Evolutionary conservation across 129 eudicot genomes (phyloP).

Genomic region (Centaurea solstitialis): DNA sequence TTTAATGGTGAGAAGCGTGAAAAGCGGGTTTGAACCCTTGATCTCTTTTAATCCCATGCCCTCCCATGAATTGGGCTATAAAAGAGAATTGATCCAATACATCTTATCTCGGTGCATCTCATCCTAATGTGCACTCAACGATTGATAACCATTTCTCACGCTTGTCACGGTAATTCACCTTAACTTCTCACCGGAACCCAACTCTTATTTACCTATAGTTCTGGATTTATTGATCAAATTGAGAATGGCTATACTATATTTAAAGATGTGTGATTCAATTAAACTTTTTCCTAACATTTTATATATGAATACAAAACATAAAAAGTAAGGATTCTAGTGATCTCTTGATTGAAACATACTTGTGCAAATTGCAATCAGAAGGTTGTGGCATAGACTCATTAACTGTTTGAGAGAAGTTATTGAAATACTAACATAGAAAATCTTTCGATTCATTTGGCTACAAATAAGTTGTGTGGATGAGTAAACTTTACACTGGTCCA

Average conservation of each 20-base stretch:
- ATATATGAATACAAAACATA: not conserved
- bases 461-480: not conserved
- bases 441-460: slow-evolving; percentile 9
- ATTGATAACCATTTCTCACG: no score
- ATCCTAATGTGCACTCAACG: no score
- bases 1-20: no score
- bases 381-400: not conserved
- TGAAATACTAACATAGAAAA: not conserved
- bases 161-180: no score
- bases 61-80: no score
- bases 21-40: no score
- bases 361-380: not conserved
- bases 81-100: no score
- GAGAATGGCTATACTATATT: not conserved
- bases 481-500: not conserved
- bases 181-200: no score
- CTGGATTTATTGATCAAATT: not conserved
- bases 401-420: not conserved
- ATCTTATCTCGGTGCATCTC: no score
- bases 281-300: not conserved
- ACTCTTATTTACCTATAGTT: not conserved
- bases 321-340: not conserved
- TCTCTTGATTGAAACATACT: not conserved
- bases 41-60: no score
- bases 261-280: not conserved